A percentile compares a stretch with the other conserved stretches of the same genome.
These are phyloP conservation scores for Rhexocercosporidium sp. DNA, from an alignment of 2,329 filamentous ascomycete genomes.

Conservation along the genomic window DNA sequence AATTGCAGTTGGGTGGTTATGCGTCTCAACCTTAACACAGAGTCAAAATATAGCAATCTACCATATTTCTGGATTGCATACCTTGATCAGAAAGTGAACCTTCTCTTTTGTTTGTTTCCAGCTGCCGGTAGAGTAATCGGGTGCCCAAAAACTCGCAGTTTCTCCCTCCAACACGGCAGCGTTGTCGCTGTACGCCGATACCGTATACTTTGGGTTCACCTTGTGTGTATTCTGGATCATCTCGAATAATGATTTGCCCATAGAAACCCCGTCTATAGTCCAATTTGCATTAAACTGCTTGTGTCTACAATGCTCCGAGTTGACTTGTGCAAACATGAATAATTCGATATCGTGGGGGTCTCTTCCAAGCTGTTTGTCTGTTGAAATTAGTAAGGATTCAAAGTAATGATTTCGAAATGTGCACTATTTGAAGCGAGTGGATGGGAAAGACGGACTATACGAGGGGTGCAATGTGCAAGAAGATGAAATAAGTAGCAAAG, in stretches of 20 bases:
- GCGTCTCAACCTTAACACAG: conserved; percentile 67
- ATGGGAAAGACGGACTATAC: background rate
- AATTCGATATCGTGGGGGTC: conserved; percentile 84
- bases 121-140: conserved; percentile 81
- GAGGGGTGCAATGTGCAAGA: background rate
- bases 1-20: conserved; percentile 96
- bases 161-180: conserved; percentile 87
- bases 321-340: conserved; percentile 99
- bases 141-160: conserved; percentile 80
- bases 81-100: conserved; percentile 89
- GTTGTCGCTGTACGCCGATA: conserved; percentile 97
- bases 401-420: background rate
- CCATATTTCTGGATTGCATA: conserved; percentile 46
- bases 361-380: conserved; percentile 62
- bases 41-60: background rate
- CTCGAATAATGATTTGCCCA: conserved; percentile 82
- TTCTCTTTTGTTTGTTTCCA: conserved; percentile 88
- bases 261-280: conserved; percentile 86
- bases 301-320: conserved; percentile 83
- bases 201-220: conserved; percentile 77
- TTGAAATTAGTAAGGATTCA: background rate
- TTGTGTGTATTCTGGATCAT: conserved; percentile 98
- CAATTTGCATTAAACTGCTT: conserved; percentile 98
- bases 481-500: background rate
- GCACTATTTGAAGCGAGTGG: background rate